Evolutionary conservation across 257 asterid species (phyloP).

Genomic region (Gardenia jasminoides): DNA sequence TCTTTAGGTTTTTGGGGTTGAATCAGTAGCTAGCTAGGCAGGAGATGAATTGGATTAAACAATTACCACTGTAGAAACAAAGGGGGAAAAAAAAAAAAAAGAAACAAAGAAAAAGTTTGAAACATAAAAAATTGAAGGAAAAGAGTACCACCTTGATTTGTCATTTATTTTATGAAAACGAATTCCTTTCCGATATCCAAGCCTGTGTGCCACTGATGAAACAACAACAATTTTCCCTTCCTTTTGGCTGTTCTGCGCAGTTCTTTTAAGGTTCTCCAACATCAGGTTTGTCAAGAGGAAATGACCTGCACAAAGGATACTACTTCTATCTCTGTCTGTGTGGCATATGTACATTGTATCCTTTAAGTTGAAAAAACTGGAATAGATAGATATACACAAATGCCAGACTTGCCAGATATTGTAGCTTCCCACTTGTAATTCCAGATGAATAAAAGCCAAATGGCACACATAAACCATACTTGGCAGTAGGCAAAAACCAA

Average conservation of each 20-base stretch:
- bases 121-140: neutral
- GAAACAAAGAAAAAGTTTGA: neutral
- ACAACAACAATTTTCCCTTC: conserved; percentile 33
- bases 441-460: no score
- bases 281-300: conserved; percentile 36
- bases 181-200: conserved; percentile 26
- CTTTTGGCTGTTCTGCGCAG: conserved; percentile 23
- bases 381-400: no score
- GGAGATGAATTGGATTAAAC: no score
- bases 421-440: no score
- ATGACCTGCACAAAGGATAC: conserved; percentile 27
- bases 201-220: conserved; percentile 26
- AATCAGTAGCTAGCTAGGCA: no score
- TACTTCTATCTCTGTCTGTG: neutral
- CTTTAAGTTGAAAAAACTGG: no score
- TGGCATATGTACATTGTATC: no score
- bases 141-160: conserved; percentile 18
- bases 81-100: no score
- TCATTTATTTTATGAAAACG: conserved; percentile 29
- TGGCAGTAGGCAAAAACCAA: neutral
- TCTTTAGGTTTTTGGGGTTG: no score
- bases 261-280: conserved; percentile 28
- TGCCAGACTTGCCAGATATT: no score
- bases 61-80: no score
- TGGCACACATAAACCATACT: no score